Base-by-base conservation (phyloP, 2,329 filamentous ascomycete species). In the Nigrospora sphaerica region DNA sequence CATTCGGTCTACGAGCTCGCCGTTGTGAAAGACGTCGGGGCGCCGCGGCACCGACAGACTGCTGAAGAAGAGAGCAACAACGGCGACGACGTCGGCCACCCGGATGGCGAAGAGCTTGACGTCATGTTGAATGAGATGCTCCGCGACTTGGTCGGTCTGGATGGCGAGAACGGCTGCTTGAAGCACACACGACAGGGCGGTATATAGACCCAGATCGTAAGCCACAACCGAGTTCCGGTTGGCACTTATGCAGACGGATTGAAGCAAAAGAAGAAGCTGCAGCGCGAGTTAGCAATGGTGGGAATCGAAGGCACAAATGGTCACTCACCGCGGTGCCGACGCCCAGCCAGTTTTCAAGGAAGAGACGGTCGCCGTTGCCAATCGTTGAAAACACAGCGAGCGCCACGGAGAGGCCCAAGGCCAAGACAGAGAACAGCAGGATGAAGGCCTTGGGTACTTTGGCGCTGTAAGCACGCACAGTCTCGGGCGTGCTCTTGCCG, bases 401-500 rank as follows among this genome's bases (percentile, higher is more conserved):
- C 3, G 76, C 70, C 44, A 85, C 62, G 2, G 83, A 84, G 12
- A 77, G 61, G 9, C 67, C 70, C 13, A 80, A 63, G 2, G 83
- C 84, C 34, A 70, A 49, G 12, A 71, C 46, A 0, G 80, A 75
- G n/a, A 78, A 71, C 4, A 80, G 32, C 5, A 80, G 58, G 39
- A 86, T 69, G 18, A 71, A 59, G 4, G 68, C 50, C 58, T 84
- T 85, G 45, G 81, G 74, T 47, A 72, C 56, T 47, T 69, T 77
- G 52, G 79, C 75, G 28, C 83, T 85, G 58, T 83, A 90, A 35
- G 71, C 72, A 18, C 73, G 72, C 44, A 81, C 60, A 2, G 81
- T 80, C 57, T 85, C 80, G 36, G 78, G 72, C 0, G 81, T 85
- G 32, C 83, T 84, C 52, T 75, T 72, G 42, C 86, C 86, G 64